These are phyloP conservation scores for Vararia minispora DNA, from an alignment of 768 basidiomycete genomes.

Conservation along the genomic window DNA sequence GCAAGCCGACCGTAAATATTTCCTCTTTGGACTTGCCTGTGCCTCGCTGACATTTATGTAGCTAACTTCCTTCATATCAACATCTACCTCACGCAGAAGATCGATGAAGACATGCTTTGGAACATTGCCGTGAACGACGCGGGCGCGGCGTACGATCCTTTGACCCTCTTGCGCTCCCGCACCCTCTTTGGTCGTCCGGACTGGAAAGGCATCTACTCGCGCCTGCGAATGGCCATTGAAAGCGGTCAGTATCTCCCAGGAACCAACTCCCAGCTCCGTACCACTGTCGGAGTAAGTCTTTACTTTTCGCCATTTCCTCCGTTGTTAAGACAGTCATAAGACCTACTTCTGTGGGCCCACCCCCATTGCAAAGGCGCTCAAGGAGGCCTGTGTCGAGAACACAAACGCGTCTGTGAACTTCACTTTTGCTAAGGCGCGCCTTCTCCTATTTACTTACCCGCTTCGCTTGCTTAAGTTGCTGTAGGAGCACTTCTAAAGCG, in stretches of 20 bases:
- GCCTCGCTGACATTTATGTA: constrained; percentile 21
- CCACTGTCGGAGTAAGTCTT: constrained; percentile 65
- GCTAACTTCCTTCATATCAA: constrained; percentile 91
- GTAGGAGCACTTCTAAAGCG: constrained; percentile 50
- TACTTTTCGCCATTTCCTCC: constrained; percentile 3
- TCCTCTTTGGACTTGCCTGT: not conserved
- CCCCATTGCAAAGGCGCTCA: constrained; percentile 64
- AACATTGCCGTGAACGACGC: constrained; percentile 85
- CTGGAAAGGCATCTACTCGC: constrained; percentile 72
- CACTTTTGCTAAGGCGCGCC: constrained; percentile 69
- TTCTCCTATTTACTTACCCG: constrained; percentile 9
- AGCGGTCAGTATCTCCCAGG: constrained; percentile 74
- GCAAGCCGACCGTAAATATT: constrained; percentile 72
- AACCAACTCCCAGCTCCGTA: constrained; percentile 66
- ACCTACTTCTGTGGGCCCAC: constrained; percentile 88
- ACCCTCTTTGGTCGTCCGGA: constrained; percentile 91
- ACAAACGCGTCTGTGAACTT: constrained; percentile 53
- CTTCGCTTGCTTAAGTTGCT: constrained; percentile 1
- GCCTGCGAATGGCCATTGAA: constrained; percentile 71
- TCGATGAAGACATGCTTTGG: constrained; percentile 81
- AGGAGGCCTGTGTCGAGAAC: constrained; percentile 51
- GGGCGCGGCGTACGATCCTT: constrained; percentile 76
- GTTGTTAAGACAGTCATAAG: constrained; percentile 23
- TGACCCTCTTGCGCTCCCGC: constrained; percentile 78
- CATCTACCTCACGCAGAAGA: constrained; percentile 82